Evolutionary conservation across 176 grass and related monocot species (phyloP), one percentile per base, ranked within the genome.

Genomic region (Pontederia paniculata): DNA sequence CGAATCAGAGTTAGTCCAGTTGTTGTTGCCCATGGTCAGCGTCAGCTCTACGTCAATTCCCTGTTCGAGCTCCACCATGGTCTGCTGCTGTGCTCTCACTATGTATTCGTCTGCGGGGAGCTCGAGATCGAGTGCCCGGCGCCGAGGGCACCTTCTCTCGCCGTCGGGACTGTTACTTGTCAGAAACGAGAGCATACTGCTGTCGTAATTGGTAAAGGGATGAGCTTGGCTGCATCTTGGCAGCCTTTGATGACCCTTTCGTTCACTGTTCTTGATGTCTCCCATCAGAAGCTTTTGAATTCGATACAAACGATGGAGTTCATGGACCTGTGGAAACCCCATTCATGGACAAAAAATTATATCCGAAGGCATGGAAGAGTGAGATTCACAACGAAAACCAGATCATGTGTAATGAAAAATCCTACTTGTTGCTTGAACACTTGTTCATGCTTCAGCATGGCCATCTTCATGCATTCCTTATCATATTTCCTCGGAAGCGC

Each of bases 401-500:
- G 12, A 57, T 23, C 21, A 57, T 57, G 12, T 23, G 13, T 17
- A 12, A 19, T 17, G 12, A 12, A 57, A 31, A 23, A 22, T 10
- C 13, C 0, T 58, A 71, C 82, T 77, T 85, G 82, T 18, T 66
- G 54, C 42, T 54, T 85, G 49, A 85, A 85, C 9, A 66, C 66
- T 58, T 74, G 69, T 56, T 80, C 82, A 57, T 85, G 82, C 37
- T 66, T 80, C 28, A 80, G 51, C 69, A 85, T 77, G 69, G 82
- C 69, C 67, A 66, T 70, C 77, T 80, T 85, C 77, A 80, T 77
- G 70, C 66, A 66, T 14, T 85, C 69, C 56, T 76, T 85, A 48
- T 80, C 73, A 19, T 56, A 56, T 25, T 77, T 37, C 28, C 28
- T 37, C 28, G 7, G 28, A 37, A 37, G 28, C 28, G 28, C 28